These are phyloP conservation scores for Didymella segeticola DNA, from an alignment of 2,329 filamentous ascomycete species.

Conservation along the genomic window DNA sequence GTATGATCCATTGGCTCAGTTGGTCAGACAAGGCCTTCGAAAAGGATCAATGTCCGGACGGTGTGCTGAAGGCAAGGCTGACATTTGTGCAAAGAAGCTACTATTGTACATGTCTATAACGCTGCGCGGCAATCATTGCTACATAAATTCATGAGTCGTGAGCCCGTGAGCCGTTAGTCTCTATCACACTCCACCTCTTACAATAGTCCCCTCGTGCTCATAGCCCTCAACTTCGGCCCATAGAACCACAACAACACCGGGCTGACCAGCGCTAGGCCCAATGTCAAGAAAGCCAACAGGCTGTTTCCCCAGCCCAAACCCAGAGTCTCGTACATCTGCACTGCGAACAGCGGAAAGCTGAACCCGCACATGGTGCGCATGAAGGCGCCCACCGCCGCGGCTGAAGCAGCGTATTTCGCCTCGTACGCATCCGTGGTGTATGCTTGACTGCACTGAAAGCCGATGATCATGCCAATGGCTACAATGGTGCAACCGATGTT, in stretches of 20 bases:
- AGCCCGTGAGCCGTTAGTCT: neutral
- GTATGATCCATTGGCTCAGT: slow-evolving; percentile 55
- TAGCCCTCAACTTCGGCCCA: slow-evolving; percentile 42
- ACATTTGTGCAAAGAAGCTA: neutral
- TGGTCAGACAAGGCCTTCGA: slow-evolving; percentile 41
- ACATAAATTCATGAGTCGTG: neutral
- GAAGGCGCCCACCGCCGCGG: slow-evolving; percentile 67
- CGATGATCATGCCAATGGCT: slow-evolving; percentile 56
- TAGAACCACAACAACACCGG: slow-evolving; percentile 55
- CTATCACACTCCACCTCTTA: neutral
- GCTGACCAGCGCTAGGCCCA: slow-evolving; percentile 56
- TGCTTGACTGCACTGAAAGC: slow-evolving; percentile 65
- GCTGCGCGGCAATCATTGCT: neutral
- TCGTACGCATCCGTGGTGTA: slow-evolving; percentile 70
- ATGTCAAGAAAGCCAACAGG: slow-evolving; percentile 59
- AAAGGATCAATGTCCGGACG: neutral
- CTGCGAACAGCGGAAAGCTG: slow-evolving; percentile 63
- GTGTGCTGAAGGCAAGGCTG: neutral
- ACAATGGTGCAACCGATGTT: slow-evolving; percentile 60
- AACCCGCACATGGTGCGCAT: slow-evolving; percentile 62
- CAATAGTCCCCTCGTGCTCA: slow-evolving; percentile 27
- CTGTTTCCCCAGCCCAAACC: slow-evolving; percentile 67
- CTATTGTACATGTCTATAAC: neutral
- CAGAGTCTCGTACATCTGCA: slow-evolving; percentile 63
- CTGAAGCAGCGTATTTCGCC: slow-evolving; percentile 52